Conservation (phyloP, 83 land plant genomes). For the Thuja plicata region DNA sequence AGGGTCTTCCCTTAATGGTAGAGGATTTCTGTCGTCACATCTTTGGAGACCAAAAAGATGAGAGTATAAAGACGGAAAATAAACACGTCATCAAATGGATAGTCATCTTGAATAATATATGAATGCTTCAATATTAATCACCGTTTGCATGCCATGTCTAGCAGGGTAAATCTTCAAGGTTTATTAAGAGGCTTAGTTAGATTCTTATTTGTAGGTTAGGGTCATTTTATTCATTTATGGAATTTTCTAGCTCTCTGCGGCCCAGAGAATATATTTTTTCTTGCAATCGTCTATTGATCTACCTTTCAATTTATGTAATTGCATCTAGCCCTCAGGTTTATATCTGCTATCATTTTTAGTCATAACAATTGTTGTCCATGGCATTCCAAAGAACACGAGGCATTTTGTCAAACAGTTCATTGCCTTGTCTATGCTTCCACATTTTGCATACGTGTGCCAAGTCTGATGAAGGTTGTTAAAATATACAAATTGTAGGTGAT, state of each 20-base stretch:
- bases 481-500: too few species aligned
- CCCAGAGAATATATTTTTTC: neutral
- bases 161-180: neutral
- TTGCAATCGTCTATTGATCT: neutral
- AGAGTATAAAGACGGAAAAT: slow-evolving; percentile 2
- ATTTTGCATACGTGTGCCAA: too few species aligned
- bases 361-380: neutral
- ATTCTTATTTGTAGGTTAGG: neutral
- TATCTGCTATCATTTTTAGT: neutral
- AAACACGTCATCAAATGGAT: neutral
- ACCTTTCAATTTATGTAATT: neutral
- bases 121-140: neutral
- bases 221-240: slow-evolving; percentile 7
- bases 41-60: slow-evolving; percentile 62
- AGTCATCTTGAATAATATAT: neutral
- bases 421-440: too few species aligned
- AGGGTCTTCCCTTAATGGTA: slow-evolving; percentile 93
- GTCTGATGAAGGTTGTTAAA: too few species aligned
- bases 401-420: too few species aligned
- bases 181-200: neutral
- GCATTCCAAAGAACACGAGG: too few species aligned
- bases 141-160: neutral
- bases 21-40: slow-evolving; percentile 77
- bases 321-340: neutral
- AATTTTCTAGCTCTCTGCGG: neutral